Conservation (phyloP, 345 rosid species). For the Noccaea caerulescens region DNA sequence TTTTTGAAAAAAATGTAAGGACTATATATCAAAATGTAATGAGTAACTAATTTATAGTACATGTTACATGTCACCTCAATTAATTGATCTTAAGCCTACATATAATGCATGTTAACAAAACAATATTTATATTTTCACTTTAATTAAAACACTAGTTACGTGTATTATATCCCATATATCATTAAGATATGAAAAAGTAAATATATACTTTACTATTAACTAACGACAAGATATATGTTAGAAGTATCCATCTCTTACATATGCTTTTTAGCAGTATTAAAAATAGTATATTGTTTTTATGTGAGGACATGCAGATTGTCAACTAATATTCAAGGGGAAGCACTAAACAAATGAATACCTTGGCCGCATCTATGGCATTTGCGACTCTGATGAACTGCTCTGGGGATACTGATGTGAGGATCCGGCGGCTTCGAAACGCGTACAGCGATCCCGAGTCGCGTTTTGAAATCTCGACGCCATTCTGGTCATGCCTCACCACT, state of each 20-base stretch:
- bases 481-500: slow-evolving; percentile 46
- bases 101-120: no score
- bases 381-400: slow-evolving; percentile 76
- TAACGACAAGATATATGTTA: no score
- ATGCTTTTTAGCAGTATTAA: neutral
- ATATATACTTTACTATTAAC: neutral
- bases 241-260: neutral
- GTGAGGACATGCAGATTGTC: slow-evolving; percentile 3
- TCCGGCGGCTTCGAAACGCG: slow-evolving; percentile 71
- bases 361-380: slow-evolving; percentile 78
- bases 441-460: slow-evolving; percentile 65
- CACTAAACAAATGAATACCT: slow-evolving; percentile 45
- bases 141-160: no score
- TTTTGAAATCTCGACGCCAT: slow-evolving; percentile 73
- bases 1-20: no score
- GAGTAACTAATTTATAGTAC: neutral
- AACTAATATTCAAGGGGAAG: neutral
- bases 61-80: neutral
- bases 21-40: neutral
- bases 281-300: neutral
- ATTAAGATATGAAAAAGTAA: neutral
- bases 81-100: no score
- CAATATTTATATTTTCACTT: no score
- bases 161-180: neutral
- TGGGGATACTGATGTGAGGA: slow-evolving; percentile 70